Percentiles rank a stretch among this genome's conserved stretches.
Conservation (phyloP, 768 basidiomycete species). For the Lentinula edodes region DNA sequence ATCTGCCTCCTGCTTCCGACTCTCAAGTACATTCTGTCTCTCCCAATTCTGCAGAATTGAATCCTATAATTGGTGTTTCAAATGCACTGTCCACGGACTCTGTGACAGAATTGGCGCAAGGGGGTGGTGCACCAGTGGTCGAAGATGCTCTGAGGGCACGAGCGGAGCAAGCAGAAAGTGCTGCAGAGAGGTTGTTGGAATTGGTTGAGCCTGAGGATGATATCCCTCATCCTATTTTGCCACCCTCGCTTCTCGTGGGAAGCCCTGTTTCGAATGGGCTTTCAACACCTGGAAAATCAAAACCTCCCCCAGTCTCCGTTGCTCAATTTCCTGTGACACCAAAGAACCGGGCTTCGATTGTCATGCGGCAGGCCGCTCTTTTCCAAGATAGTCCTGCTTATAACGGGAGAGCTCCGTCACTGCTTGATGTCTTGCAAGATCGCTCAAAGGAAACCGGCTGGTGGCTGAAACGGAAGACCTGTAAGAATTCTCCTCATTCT, state of each 20-base stretch:
- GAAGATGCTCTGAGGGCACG: conserved; percentile 85
- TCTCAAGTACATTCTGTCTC: conserved; percentile 47
- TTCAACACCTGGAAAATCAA: conserved; percentile 30
- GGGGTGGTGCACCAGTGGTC: conserved; percentile 45
- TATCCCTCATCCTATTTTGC: conserved; percentile 46
- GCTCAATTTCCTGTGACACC: conserved; percentile 58
- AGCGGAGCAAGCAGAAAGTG: conserved; percentile 91
- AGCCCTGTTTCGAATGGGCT: conserved; percentile 24
- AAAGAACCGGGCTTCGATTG: conserved; percentile 45
- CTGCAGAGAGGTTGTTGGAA: conserved; percentile 83
- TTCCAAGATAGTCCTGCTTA: conserved; percentile 79
- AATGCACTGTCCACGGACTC: conserved; percentile 61
- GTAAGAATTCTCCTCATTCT: conserved; percentile 37
- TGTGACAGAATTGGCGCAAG: conserved; percentile 24
- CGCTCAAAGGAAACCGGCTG: conserved; percentile 69
- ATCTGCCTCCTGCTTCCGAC: conserved; percentile 23
- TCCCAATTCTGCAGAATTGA: conserved; percentile 46
- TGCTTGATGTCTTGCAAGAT: conserved; percentile 66
- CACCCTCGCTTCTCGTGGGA: conserved; percentile 46
- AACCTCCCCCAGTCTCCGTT: conserved; percentile 29
- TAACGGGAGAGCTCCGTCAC: conserved; percentile 43
- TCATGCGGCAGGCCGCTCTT: conserved; percentile 70
- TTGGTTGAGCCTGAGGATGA: conserved; percentile 74
- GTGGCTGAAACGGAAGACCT: conserved; percentile 75
- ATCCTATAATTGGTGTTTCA: conserved; percentile 42